Conservation (phyloP, 2,329 filamentous ascomycete genomes). For the Claviceps monticola region DNA sequence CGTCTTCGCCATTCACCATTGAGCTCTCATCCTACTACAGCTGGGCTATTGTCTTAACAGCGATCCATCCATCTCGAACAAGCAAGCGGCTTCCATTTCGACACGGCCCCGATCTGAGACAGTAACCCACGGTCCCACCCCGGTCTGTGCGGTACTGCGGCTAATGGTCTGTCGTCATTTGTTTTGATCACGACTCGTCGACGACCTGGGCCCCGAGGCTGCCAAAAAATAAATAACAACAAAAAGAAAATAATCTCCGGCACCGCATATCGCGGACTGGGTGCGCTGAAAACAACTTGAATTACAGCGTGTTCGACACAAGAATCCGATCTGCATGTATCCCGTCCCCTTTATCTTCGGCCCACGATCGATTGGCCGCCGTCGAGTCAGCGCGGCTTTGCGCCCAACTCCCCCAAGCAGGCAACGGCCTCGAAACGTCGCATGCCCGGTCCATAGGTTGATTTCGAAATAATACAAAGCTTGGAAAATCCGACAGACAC, state of each 20-base stretch:
- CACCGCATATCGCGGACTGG: not conserved
- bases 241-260: not conserved
- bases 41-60: not conserved
- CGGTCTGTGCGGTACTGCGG: not conserved
- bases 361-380: constrained; percentile 6
- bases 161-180: too few species aligned
- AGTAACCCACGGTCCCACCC: not conserved
- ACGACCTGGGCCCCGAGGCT: too few species aligned
- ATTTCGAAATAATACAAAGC: not conserved
- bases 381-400: constrained; percentile 2
- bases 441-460: constrained; percentile 2
- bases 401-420: constrained; percentile 1
- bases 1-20: too few species aligned
- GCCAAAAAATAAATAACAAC: too few species aligned
- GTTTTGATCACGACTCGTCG: too few species aligned
- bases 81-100: not conserved
- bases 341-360: constrained; percentile 4
- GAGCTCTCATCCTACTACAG: too few species aligned
- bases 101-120: not conserved
- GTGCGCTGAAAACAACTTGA: not conserved
- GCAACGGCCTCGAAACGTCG: not conserved
- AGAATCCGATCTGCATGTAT: constrained; percentile 6
- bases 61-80: not conserved
- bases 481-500: too few species aligned
- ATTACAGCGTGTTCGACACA: not conserved